phyloP scores from a whole-genome alignment of 1,139 yeast genomes.

The Wickerhamomyces sp. region DNA sequence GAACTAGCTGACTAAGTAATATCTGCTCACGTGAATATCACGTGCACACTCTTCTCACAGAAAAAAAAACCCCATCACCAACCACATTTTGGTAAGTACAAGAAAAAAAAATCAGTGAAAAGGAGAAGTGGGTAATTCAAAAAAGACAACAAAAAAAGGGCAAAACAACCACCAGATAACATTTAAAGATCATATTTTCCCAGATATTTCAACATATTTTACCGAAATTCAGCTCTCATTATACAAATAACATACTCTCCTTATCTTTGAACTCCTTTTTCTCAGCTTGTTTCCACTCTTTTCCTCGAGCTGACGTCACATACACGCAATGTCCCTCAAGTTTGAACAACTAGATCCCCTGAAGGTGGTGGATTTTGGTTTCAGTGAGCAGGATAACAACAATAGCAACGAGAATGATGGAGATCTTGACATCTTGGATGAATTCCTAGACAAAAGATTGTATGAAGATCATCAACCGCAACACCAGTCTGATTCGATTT shows the following conservation, averaged over 20 bases:
- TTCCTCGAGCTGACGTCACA: neutral
- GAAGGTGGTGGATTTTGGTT: neutral
- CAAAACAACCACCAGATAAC: too few species aligned
- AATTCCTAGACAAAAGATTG: conserved; percentile 52
- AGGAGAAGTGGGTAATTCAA: neutral
- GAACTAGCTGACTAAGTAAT: too few species aligned
- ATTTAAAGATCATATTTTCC: too few species aligned
- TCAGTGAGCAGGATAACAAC: conserved; percentile 1
- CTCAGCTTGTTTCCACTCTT: too few species aligned
- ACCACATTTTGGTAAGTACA: neutral
- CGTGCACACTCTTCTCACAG: too few species aligned
- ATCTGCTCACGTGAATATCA: too few species aligned
- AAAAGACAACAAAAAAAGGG: neutral
- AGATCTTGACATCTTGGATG: conserved; percentile 36
- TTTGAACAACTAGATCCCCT: conserved; percentile 6
- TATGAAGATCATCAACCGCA: conserved; percentile 30
- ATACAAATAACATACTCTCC: too few species aligned
- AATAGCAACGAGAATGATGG: conserved; percentile 1
- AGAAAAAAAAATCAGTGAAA: neutral
- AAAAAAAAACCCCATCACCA: neutral
- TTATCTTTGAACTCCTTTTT: too few species aligned
- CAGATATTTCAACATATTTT: too few species aligned
- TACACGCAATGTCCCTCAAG: conserved; percentile 9
- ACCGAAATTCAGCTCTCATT: too few species aligned
- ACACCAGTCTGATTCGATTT: conserved; percentile 4